phyloP scores from a whole-genome alignment of 305 asterid species.

The Coffea humblotiana region DNA sequence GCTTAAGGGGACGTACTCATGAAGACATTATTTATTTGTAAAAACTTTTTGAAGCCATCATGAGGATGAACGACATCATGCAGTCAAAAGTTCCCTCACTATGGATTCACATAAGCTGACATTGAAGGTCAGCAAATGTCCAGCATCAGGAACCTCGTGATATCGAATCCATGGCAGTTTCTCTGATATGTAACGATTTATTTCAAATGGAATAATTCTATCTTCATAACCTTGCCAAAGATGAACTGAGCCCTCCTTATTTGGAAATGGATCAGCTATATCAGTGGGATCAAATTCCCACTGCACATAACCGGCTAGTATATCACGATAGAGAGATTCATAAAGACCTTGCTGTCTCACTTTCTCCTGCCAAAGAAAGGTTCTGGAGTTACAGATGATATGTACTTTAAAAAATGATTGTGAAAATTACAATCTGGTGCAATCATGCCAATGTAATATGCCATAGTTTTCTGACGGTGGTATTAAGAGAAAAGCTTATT shows the following conservation, averaged over 20 bases:
- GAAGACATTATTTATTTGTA: not conserved
- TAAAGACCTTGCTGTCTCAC: slow-evolving; percentile 51
- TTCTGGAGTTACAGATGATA: not conserved
- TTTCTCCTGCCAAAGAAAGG: slow-evolving; percentile 48
- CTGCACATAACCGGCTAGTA: slow-evolving; percentile 45
- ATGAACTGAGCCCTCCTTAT: slow-evolving; percentile 64
- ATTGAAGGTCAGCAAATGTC: slow-evolving; percentile 56
- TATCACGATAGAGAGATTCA: slow-evolving; percentile 53
- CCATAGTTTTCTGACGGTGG: not conserved
- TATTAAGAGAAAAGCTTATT: not conserved
- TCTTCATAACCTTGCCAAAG: slow-evolving; percentile 83
- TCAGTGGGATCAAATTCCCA: slow-evolving; percentile 77
- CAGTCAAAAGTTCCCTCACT: slow-evolving; percentile 43
- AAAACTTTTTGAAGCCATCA: not conserved
- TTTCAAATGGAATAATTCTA: slow-evolving; percentile 39
- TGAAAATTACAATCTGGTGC: not conserved
- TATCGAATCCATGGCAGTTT: slow-evolving; percentile 70
- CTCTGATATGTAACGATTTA: slow-evolving; percentile 49
- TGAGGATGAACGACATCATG: slow-evolving; percentile 1
- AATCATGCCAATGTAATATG: not conserved
- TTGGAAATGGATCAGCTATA: slow-evolving; percentile 56
- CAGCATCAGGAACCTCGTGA: slow-evolving; percentile 72
- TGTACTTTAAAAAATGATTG: not conserved
- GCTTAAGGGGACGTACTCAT: not conserved
- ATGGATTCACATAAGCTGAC: slow-evolving; percentile 52